phyloP scores from a whole-genome alignment of 805 yeast species.

The Metschnikowia henanensis region DNA sequence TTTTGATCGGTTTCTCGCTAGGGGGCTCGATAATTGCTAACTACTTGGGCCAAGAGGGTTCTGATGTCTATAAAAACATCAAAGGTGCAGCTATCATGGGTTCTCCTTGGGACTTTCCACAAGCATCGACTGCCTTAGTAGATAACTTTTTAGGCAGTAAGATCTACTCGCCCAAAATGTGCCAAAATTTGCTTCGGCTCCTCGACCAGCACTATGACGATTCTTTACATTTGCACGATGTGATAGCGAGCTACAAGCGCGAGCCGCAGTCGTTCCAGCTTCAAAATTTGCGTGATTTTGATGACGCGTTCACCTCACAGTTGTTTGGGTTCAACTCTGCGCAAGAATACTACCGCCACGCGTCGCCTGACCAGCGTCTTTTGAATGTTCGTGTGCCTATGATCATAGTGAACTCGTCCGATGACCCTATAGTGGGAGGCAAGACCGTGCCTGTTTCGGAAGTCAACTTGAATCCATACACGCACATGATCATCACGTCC shows the following conservation, averaged over 20 bases:
- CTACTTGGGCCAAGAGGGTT: constrained; percentile 65
- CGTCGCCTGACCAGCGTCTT: constrained; percentile 59
- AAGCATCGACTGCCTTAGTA: constrained; percentile 44
- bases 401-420: constrained; percentile 57
- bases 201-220: constrained; percentile 33
- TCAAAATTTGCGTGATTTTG: constrained; percentile 54
- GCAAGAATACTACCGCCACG: constrained; percentile 61
- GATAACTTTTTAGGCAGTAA: constrained; percentile 40
- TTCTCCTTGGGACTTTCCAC: constrained; percentile 72
- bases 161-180: constrained; percentile 44
- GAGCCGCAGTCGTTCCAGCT: constrained; percentile 33
- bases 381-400: constrained; percentile 60
- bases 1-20: constrained; percentile 66
- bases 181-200: constrained; percentile 35
- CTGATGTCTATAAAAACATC: constrained; percentile 47
- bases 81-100: constrained; percentile 61
- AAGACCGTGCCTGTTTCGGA: constrained; percentile 53
- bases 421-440: constrained; percentile 66
- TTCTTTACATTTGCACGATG: constrained; percentile 23
- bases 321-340: constrained; percentile 64
- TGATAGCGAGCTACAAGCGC: constrained; percentile 26
- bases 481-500: constrained; percentile 55
- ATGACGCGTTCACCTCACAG: constrained; percentile 58
- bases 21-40: constrained; percentile 70
- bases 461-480: constrained; percentile 54